Evolutionary conservation across 805 yeast genomes (phyloP), one percentile per base, ranked within the genome.

Genomic region (Pichia heedii): DNA sequence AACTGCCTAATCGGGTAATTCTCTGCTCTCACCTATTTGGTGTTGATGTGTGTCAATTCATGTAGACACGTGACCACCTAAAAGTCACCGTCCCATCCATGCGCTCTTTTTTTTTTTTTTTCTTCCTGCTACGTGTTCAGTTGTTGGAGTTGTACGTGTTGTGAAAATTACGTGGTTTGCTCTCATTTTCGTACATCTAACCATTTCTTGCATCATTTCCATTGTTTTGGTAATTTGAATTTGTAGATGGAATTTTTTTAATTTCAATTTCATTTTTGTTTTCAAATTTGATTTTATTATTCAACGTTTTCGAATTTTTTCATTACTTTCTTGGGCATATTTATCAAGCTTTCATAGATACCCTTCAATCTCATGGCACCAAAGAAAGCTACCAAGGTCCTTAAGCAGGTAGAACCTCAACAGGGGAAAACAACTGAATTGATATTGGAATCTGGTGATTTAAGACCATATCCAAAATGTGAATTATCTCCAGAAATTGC

Each of bases 391-490:
- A 30, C 43, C 2, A 51, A 49, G 36, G 34, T 44, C 18, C 35
- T 41, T 15, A 42, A 34, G 22, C 40, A 33, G 5, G 18, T 37
- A 30, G 34, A 33, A 30, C 35, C 22, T 18, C 33, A 40, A 26
- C 46, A 47, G 22, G 57, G 49, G 32, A 29, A 53, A 32, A 66
- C 66, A 15, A 56, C 71, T 6, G 79, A 75, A 43, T 61, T 76
- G 38, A 66, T 69, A 24, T 56, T 69, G 43, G 67, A 63, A 45
- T 54, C 74, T 37, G 89, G 88, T 37, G 64, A 63, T 5, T 52
- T 58, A 34, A 72, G 90, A 54, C 69, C 74, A 8, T 84, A 65
- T 57, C 57, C 81, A 22, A 65, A 73, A 29, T 68, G 83, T 19
- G 70, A 70, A 9, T 74, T 83, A 5, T 62, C 77, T 1, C 60